Conservation (phyloP, 73 alveolate species). For the Effrenium voratum region DNA sequence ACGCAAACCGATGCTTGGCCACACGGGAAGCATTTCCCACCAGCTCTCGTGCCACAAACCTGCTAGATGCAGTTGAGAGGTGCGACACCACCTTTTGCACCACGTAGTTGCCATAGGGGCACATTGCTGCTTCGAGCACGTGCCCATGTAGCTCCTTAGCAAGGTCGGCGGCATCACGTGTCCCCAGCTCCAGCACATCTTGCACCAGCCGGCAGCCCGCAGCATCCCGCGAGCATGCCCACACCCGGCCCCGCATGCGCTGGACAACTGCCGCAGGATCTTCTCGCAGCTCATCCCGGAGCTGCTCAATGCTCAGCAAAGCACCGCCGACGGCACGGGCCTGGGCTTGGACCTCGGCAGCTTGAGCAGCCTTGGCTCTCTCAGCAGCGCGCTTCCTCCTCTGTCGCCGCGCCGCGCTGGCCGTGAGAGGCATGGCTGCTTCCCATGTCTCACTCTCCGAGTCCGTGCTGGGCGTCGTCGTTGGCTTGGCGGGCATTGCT, state of each 20-base stretch:
- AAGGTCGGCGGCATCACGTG: constrained; percentile 32
- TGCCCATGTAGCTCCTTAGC: constrained; percentile 71
- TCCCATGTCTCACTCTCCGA: too few relatives aligned
- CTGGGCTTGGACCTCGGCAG: too few relatives aligned
- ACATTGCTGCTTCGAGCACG: constrained; percentile 71
- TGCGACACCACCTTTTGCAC: constrained; percentile 72
- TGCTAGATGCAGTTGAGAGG: constrained; percentile 37
- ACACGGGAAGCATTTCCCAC: constrained; percentile 60
- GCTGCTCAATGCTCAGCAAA: constrained; percentile 1
- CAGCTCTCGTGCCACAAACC: constrained; percentile 46
- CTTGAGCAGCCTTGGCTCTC: too few relatives aligned
- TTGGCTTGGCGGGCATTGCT: too few relatives aligned
- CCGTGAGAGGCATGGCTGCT: too few relatives aligned
- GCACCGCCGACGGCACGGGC: too few relatives aligned
- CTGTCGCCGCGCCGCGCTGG: too few relatives aligned
- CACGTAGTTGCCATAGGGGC: constrained; percentile 80
- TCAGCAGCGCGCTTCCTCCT: too few relatives aligned
- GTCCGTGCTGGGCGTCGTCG: too few relatives aligned
- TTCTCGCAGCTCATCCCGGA: constrained; percentile 10
- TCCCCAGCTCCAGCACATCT: constrained; percentile 40
- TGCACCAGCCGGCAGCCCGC: constrained; percentile 84
- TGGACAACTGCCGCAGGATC: neutral
- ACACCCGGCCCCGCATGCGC: constrained; percentile 35
- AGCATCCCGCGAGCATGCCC: constrained; percentile 60
- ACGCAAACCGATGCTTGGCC: constrained; percentile 78